phyloP scores from a whole-genome alignment of 192 early-diverging fungal genomes.

The Linnemannia schmuckeri region DNA sequence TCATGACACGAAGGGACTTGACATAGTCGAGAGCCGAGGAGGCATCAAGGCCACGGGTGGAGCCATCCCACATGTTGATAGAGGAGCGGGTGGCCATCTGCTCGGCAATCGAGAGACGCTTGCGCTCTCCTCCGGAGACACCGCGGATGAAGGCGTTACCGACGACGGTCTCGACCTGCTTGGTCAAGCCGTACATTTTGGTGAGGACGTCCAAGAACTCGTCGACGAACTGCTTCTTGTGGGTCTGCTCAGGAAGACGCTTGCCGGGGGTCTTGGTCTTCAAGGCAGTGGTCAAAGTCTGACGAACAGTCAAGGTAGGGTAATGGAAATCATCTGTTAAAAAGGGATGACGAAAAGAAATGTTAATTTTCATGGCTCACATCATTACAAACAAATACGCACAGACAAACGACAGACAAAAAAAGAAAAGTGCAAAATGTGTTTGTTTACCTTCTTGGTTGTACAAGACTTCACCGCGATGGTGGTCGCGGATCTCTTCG shows the following conservation, averaged over 20 bases:
- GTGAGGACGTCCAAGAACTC: constrained; percentile 72
- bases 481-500: constrained; percentile 69
- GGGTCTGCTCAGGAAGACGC: constrained; percentile 60
- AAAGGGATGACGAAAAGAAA: background rate
- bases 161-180: constrained; percentile 78
- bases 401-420: no score
- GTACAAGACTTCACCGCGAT: constrained; percentile 83
- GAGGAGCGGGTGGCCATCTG: constrained; percentile 72
- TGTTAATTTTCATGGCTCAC: background rate
- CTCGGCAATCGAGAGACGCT: constrained; percentile 83
- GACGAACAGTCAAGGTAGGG: constrained; percentile 81
- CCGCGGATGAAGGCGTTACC: constrained; percentile 83
- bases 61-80: constrained; percentile 77
- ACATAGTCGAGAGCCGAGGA: constrained; percentile 88
- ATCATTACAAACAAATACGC: background rate
- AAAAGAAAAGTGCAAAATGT: background rate
- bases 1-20: constrained; percentile 80
- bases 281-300: constrained; percentile 84
- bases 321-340: constrained; percentile 78
- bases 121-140: constrained; percentile 82
- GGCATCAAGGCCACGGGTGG: constrained; percentile 86
- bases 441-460: constrained; percentile 71
- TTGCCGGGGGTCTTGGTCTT: constrained; percentile 80
- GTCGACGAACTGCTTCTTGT: constrained; percentile 62
- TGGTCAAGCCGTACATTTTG: constrained; percentile 70